A percentile compares a stretch with the other conserved stretches of the same genome.
These are phyloP conservation scores for Lentinula guzmanii DNA, from an alignment of 768 basidiomycete species.

Conservation along the genomic window DNA sequence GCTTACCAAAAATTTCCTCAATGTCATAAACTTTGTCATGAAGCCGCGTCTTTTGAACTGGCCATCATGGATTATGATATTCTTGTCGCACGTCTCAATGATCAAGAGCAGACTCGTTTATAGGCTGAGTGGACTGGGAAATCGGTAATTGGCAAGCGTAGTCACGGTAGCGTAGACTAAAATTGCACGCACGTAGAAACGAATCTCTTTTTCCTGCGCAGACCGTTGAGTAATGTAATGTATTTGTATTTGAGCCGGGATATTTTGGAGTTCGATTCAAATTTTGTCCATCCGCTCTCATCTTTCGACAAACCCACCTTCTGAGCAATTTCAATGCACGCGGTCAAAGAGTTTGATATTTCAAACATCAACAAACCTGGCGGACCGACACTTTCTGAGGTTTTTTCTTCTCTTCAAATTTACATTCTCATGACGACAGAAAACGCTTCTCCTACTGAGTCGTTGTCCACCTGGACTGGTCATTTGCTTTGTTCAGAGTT, in stretches of 20 bases:
- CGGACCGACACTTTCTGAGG: neutral
- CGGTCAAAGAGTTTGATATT: too few relatives aligned
- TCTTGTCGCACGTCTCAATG: conserved; percentile 3
- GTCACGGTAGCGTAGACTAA: too few relatives aligned
- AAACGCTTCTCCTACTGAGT: neutral
- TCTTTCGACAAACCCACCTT: too few relatives aligned
- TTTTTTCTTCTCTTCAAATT: neutral
- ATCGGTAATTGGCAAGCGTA: conserved; percentile 9
- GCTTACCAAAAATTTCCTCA: conserved; percentile 2
- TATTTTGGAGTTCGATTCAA: too few relatives aligned
- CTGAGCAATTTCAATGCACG: too few relatives aligned
- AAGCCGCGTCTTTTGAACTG: neutral
- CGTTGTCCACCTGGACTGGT: neutral
- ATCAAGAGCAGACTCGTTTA: conserved; percentile 14
- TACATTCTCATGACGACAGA: neutral
- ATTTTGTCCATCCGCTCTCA: too few relatives aligned
- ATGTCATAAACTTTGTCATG: neutral
- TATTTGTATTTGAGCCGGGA: too few relatives aligned
- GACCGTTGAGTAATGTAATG: too few relatives aligned
- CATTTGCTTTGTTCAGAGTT: neutral
- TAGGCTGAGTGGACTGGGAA: conserved; percentile 20
- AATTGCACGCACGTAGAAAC: too few relatives aligned
- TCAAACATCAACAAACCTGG: too few relatives aligned
- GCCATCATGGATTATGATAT: neutral
- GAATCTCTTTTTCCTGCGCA: too few relatives aligned